Evolutionary conservation across 2,329 filamentous ascomycete genomes (phyloP).

Genomic region (Pleomassaria siparia): DNA sequence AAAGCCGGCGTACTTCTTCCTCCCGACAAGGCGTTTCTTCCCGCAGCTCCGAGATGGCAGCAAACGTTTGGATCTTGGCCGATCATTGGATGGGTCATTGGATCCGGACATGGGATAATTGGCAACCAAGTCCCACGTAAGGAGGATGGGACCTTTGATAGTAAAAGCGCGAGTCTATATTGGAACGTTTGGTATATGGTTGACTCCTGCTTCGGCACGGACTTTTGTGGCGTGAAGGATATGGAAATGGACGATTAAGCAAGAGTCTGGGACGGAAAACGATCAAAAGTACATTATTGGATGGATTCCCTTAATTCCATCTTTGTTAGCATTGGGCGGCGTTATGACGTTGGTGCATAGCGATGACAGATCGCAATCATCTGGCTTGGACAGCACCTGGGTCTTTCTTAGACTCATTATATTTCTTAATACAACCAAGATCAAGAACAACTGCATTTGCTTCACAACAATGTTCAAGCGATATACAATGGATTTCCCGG

Average conservation of each 20-base stretch:
- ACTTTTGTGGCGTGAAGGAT: slow-evolving; percentile 62
- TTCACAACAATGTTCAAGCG: no score
- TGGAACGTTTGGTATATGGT: slow-evolving; percentile 63
- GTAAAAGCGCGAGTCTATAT: slow-evolving; percentile 62
- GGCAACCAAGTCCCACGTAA: slow-evolving; percentile 73
- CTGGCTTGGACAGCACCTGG: no score
- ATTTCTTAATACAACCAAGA: background rate
- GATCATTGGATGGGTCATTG: slow-evolving; percentile 51
- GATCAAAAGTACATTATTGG: background rate
- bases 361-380: background rate
- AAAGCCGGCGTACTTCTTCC: slow-evolving; percentile 46
- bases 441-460: no score
- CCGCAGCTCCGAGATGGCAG: slow-evolving; percentile 45
- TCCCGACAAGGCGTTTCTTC: slow-evolving; percentile 51
- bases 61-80: slow-evolving; percentile 51
- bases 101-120: slow-evolving; percentile 61
- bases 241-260: slow-evolving; percentile 47
- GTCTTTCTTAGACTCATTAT: background rate
- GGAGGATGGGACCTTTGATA: slow-evolving; percentile 77
- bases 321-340: slow-evolving; percentile 6
- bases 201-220: slow-evolving; percentile 59
- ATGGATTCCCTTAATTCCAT: background rate
- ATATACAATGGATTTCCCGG: slow-evolving; percentile 5
- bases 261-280: background rate
- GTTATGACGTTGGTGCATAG: slow-evolving; percentile 1